Percentiles rank a stretch among this genome's conserved stretches.
phyloP scores from a whole-genome alignment of 2,329 filamentous ascomycete species.

The Elsinoe batatas region DNA sequence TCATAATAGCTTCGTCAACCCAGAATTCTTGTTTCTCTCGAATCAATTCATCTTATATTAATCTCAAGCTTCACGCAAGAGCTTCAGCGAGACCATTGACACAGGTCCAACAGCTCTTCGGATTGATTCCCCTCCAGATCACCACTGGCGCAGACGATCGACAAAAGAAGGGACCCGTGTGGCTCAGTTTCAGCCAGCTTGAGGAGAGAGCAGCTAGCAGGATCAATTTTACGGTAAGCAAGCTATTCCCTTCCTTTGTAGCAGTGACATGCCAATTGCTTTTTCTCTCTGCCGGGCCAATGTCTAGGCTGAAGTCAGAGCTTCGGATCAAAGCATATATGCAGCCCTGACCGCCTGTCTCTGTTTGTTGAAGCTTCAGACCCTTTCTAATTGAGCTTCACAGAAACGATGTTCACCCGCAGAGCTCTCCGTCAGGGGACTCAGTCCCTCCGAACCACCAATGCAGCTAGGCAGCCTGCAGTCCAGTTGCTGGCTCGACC shows the following conservation, averaged over 20 bases:
- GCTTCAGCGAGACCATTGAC: not conserved
- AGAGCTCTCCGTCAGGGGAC: not conserved
- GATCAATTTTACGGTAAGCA: not conserved
- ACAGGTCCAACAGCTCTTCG: not conserved
- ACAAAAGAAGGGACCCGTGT: not conserved
- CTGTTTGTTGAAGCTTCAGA: not conserved
- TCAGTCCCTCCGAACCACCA: not conserved
- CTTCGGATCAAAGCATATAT: not conserved
- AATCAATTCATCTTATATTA: not conserved
- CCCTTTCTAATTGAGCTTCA: constrained; percentile 1
- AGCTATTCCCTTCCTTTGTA: not conserved
- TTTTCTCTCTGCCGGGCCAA: not conserved
- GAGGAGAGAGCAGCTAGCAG: constrained; percentile 4
- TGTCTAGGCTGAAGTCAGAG: not conserved
- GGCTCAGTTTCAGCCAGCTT: not conserved
- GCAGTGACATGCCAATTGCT: constrained; percentile 3
- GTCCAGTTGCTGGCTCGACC: not conserved
- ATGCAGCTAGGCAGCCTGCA: constrained; percentile 3
- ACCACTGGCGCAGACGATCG: constrained; percentile 2
- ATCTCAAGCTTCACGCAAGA: not conserved
- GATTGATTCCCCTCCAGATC: constrained; percentile 1
- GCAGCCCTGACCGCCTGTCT: constrained; percentile 1
- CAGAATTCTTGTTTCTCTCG: not conserved
- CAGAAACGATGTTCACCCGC: constrained; percentile 3
- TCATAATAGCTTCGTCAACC: not conserved